Base-by-base conservation (phyloP, 495 filamentous ascomycete species). In the Cudoniella acicularis region DNA sequence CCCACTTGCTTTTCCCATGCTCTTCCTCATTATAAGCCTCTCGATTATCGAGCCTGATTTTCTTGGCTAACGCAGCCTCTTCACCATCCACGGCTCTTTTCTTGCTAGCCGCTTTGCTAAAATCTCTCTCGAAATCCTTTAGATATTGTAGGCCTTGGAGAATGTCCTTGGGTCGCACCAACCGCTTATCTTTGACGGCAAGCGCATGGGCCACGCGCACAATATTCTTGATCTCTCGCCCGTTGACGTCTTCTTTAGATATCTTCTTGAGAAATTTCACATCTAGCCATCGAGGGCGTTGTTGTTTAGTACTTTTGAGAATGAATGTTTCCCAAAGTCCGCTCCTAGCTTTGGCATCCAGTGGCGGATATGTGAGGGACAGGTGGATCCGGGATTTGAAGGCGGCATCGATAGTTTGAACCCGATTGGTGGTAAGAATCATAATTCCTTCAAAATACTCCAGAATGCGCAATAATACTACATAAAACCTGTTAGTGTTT, bases 331-430 rank as follows among this genome's bases (percentile, higher is more conserved):
- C 27, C 40, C 61, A 59, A 17, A 66, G 54, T 2, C 26, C 56
- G 47, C 45, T 18, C 6, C 30, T 58, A n/a, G 43, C 48, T 1
- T 20, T 68, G 10, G 43, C 8, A n/a, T n/a, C n/a, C 43, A 81
- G 68, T 20, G 75, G 64, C 0, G 70, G 64, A 54, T 78, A 79
- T 43, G 73, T 63, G 2, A 78, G 60, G 0, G 64, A 64, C 6
- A 80, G 50, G 61, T 79, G 72, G 48, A 79, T 75, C 1, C 75
- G 68, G 36, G 67, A 76, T 18, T 73, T 64, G 61, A 79, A 73
- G 16, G 72, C 71, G 22, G 75, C 64, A 59, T 80, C 75, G 64
- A 79, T 74, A n/a, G 57, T 59, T 2, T 62, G 65, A 9, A 77
- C 56, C 8, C 49, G 49, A 25, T 60, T 60, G 2, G 57, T 60